Conservation (phyloP, 768 basidiomycete species). For the Stropharia rugosoannulata region DNA sequence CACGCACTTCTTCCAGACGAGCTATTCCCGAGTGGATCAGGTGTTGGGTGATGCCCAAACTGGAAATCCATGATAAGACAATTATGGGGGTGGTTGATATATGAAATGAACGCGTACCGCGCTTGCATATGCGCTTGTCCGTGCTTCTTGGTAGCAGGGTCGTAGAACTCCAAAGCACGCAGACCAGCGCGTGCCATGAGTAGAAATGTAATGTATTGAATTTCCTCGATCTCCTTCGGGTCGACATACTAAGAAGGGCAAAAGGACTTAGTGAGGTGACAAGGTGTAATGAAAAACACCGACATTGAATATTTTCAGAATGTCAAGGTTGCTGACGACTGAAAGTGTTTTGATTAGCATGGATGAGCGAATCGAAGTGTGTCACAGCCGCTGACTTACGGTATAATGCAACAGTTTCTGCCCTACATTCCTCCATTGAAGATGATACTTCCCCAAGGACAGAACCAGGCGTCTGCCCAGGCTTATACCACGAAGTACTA, state of each 20-base stretch:
- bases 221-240: conserved; percentile 67
- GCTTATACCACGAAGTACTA: conserved; percentile 85
- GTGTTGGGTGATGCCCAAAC: conserved; percentile 81
- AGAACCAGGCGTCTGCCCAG: conserved; percentile 80
- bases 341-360: conserved; percentile 3
- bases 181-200: conserved; percentile 86
- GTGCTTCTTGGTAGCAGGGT: conserved; percentile 78
- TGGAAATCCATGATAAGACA: conserved; percentile 24
- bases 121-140: conserved; percentile 93
- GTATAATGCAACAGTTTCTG: conserved; percentile 83
- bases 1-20: conserved; percentile 65
- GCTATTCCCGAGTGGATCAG: conserved; percentile 72
- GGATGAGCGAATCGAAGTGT: conserved; percentile 4
- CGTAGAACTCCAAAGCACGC: conserved; percentile 79
- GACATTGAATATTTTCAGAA: conserved; percentile 80
- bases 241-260: conserved; percentile 53
- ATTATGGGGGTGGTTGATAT: background rate
- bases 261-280: background rate
- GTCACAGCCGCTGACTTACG: conserved; percentile 40
- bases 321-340: conserved; percentile 77
- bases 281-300: conserved; percentile 17
- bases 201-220: conserved; percentile 80
- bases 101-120: conserved; percentile 44
- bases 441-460: conserved; percentile 87
- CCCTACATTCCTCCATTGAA: conserved; percentile 92